Percentiles rank a stretch among this genome's conserved stretches.
phyloP scores from a whole-genome alignment of 2,329 filamentous ascomycete species.

The Aspergillus neotritici region DNA sequence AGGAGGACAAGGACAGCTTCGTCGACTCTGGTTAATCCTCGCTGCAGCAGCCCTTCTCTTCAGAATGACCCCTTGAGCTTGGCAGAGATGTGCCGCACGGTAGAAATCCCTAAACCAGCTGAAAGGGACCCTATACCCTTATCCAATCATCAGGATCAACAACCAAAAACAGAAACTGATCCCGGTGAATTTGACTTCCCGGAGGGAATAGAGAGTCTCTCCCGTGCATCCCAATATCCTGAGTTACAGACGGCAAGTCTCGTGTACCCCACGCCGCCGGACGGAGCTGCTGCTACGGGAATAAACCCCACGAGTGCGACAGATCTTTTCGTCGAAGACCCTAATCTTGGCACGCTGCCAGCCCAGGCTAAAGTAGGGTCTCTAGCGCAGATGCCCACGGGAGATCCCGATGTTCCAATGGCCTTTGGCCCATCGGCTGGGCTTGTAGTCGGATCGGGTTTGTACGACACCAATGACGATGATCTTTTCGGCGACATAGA shows the following conservation, averaged over 20 bases:
- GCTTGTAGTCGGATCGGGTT: slow-evolving; percentile 32
- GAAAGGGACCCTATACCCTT: slow-evolving; percentile 12
- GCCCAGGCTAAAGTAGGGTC: slow-evolving; percentile 12
- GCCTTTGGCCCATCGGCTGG: slow-evolving; percentile 22
- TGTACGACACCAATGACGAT: slow-evolving; percentile 42
- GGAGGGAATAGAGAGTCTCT: slow-evolving; percentile 35
- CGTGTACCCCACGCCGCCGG: slow-evolving; percentile 52
- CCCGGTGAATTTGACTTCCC: slow-evolving; percentile 20
- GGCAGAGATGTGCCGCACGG: slow-evolving; percentile 36
- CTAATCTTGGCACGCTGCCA: slow-evolving; percentile 16
- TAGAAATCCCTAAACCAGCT: slow-evolving; percentile 20
- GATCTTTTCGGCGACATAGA: slow-evolving; percentile 56
- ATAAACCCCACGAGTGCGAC: slow-evolving; percentile 23
- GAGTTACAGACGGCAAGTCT: slow-evolving; percentile 39
- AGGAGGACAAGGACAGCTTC: slow-evolving; percentile 23
- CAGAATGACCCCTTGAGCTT: slow-evolving; percentile 38
- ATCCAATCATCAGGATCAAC: slow-evolving; percentile 17
- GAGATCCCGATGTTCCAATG: slow-evolving; percentile 18
- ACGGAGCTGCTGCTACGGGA: slow-evolving; percentile 37
- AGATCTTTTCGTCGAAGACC: slow-evolving; percentile 29
- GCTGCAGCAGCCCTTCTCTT: slow-evolving; percentile 13
- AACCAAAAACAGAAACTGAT: slow-evolving; percentile 20
- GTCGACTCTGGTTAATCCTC: slow-evolving; percentile 13
- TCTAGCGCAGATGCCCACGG: slow-evolving; percentile 8
- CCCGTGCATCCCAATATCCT: slow-evolving; percentile 33